These are phyloP conservation scores for Phytophthora boehmeriae DNA, from an alignment of 352 stramenopile species.

Conservation along the genomic window DNA sequence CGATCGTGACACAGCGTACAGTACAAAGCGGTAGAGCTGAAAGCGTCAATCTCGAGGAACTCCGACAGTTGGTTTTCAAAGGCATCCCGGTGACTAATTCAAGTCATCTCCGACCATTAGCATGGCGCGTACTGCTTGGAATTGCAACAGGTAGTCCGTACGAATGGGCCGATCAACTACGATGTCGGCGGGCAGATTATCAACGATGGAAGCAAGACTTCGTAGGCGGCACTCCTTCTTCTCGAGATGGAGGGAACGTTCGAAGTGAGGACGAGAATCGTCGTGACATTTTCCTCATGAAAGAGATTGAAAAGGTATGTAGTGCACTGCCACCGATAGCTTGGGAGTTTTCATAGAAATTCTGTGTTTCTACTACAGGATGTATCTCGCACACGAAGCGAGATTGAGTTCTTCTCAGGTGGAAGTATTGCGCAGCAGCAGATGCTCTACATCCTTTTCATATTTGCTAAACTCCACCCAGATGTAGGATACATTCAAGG, in stretches of 20 bases:
- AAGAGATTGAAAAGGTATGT: constrained; percentile 70
- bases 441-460: constrained; percentile 76
- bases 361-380: constrained; percentile 38
- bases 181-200: constrained; percentile 32
- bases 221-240: constrained; percentile 24
- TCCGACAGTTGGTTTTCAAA: constrained; percentile 26
- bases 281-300: constrained; percentile 49
- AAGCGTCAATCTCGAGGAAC: constrained; percentile 26
- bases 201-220: constrained; percentile 44
- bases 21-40: background rate
- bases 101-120: constrained; percentile 26
- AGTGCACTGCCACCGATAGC: background rate
- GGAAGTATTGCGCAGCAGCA: constrained; percentile 60
- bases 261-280: constrained; percentile 24
- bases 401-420: constrained; percentile 51
- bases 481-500: constrained; percentile 93
- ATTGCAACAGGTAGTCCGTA: constrained; percentile 24
- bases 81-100: constrained; percentile 12
- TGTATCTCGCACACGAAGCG: constrained; percentile 62
- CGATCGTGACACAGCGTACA: background rate
- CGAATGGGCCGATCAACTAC: constrained; percentile 28
- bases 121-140: constrained; percentile 51
- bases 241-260: constrained; percentile 10
- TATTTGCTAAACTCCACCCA: constrained; percentile 79
- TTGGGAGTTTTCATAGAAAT: background rate